Conservation (phyloP, 164 flowering plant species). For the Nymphaea colorata region DNA sequence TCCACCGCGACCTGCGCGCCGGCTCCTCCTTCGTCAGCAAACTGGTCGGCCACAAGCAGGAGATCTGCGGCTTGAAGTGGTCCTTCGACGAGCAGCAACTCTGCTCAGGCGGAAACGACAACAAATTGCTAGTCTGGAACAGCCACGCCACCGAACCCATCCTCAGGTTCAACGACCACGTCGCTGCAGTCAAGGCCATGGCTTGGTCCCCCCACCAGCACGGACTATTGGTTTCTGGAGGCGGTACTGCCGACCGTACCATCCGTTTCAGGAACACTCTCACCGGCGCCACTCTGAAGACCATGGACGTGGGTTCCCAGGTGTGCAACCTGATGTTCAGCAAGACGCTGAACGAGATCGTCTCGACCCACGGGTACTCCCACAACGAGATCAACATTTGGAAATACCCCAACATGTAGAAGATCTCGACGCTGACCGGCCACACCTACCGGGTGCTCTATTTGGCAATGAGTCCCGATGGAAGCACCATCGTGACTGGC, state of each 20-base stretch:
- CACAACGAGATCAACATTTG: conserved; percentile 94
- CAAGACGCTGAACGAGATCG: conserved; percentile 91
- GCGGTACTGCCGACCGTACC: no score
- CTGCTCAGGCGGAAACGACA: background rate
- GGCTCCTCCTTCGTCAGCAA: background rate
- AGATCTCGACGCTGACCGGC: conserved; percentile 96
- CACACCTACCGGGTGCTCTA: conserved; percentile 87
- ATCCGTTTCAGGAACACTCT: background rate
- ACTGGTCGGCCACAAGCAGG: no score
- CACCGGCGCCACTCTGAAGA: no score
- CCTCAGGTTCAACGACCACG: no score
- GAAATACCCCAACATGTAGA: conserved; percentile 93
- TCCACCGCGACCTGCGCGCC: background rate
- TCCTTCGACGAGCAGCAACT: background rate
- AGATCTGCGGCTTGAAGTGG: background rate
- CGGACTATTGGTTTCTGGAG: no score
- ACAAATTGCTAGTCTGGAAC: background rate
- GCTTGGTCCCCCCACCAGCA: no score
- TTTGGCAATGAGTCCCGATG: conserved; percentile 96
- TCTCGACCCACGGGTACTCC: conserved; percentile 97
- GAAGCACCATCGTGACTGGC: conserved; percentile 97
- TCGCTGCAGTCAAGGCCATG: no score
- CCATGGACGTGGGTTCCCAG: conserved; percentile 20
- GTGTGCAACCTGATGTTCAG: conserved; percentile 97
- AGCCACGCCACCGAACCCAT: no score